These are phyloP conservation scores for Phoenix roebelenii DNA, from an alignment of 176 grass and related monocot genomes.

Conservation along the genomic window DNA sequence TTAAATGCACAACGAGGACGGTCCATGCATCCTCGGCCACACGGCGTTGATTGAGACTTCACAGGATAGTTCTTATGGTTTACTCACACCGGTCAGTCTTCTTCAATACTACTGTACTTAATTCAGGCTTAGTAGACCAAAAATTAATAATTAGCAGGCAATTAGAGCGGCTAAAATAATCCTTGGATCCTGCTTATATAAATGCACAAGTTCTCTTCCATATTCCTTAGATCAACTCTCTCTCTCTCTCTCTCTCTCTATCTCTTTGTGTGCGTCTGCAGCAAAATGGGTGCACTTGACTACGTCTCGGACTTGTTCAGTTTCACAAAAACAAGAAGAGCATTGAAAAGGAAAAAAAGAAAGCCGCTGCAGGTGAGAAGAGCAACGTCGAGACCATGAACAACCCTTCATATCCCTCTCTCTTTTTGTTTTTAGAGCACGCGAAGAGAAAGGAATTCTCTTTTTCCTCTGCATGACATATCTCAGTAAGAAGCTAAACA, in stretches of 20 bases:
- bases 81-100: too few relatives aligned
- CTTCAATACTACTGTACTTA: too few relatives aligned
- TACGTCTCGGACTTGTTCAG: constrained; percentile 51
- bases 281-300: constrained; percentile 54
- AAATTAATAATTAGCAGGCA: too few relatives aligned
- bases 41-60: too few relatives aligned
- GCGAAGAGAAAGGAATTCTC: background rate
- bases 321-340: constrained; percentile 47
- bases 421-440: background rate
- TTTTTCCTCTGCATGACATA: too few relatives aligned
- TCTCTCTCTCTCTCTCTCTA: background rate
- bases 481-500: too few relatives aligned
- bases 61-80: too few relatives aligned
- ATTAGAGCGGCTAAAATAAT: background rate
- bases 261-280: background rate
- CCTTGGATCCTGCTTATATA: background rate
- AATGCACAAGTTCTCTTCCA: background rate
- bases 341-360: constrained; percentile 56
- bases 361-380: constrained; percentile 54
- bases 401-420: background rate
- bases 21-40: too few relatives aligned
- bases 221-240: background rate
- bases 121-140: too few relatives aligned
- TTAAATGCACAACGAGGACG: too few relatives aligned
- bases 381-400: background rate